These are phyloP conservation scores for Saccharum spontaneum DNA, from an alignment of 176 grass and related monocot species.

Conservation along the genomic window DNA sequence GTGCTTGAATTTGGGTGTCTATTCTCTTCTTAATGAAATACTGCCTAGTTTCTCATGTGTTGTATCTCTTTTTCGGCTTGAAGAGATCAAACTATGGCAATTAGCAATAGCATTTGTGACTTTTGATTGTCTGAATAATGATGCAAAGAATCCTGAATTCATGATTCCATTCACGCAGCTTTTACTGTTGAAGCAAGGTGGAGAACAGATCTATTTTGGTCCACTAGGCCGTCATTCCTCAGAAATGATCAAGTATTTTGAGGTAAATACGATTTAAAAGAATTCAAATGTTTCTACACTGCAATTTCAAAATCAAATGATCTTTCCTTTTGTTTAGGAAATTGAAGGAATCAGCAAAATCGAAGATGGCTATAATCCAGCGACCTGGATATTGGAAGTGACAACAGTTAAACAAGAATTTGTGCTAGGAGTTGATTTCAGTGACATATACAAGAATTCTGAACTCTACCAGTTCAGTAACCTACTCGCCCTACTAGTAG, in stretches of 20 bases:
- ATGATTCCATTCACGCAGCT: background rate
- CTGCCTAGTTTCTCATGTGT: background rate
- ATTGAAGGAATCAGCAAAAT: background rate
- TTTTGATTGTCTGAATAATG: background rate
- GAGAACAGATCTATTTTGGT: slow-evolving; percentile 24
- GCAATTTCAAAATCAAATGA: background rate
- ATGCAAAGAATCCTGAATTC: background rate
- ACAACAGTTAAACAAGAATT: background rate
- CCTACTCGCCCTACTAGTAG: background rate
- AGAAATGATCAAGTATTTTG: slow-evolving; percentile 9
- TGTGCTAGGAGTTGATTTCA: slow-evolving; percentile 24
- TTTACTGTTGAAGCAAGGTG: slow-evolving; percentile 19
- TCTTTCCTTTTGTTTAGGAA: background rate
- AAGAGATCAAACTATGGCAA: background rate
- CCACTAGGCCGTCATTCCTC: background rate
- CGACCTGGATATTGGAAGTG: slow-evolving; percentile 7
- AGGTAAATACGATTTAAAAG: background rate
- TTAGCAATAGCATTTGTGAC: background rate
- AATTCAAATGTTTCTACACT: background rate
- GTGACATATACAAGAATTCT: slow-evolving; percentile 28
- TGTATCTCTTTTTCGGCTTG: background rate
- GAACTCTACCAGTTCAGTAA: slow-evolving; percentile 18
- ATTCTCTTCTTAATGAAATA: background rate
- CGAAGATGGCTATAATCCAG: background rate
- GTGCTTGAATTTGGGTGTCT: background rate